phyloP scores from a whole-genome alignment of 148 eudicot species.

The Pouteria glomerata region DNA sequence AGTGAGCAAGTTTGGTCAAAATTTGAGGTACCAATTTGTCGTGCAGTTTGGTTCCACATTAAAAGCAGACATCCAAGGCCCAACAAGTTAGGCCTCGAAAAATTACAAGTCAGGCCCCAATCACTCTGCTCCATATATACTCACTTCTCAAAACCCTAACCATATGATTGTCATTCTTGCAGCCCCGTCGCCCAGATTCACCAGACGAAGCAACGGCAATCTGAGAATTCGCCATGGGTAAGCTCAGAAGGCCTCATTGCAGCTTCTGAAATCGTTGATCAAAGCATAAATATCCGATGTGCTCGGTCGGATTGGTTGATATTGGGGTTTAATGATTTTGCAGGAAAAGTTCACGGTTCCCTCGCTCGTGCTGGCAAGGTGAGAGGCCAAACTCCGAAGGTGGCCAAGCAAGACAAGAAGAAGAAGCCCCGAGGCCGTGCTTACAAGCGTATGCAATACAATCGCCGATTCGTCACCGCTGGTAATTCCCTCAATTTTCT shows the following conservation, averaged over 20 bases:
- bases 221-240: constrained; percentile 19
- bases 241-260: neutral
- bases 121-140: neutral
- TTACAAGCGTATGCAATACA: constrained; percentile 83
- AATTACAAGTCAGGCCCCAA: neutral
- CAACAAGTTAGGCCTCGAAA: too few relatives aligned
- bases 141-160: constrained; percentile 13
- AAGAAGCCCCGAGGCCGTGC: constrained; percentile 93
- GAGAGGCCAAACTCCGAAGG: constrained; percentile 86
- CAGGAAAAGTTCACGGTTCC: constrained; percentile 87
- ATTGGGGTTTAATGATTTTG: neutral
- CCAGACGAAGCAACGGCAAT: neutral
- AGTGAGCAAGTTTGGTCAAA: too few relatives aligned
- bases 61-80: too few relatives aligned
- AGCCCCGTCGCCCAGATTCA: neutral
- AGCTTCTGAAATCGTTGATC: neutral
- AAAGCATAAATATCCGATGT: too few relatives aligned
- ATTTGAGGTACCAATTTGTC: too few relatives aligned
- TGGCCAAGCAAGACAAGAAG: constrained; percentile 86
- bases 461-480: constrained; percentile 89
- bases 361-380: constrained; percentile 94
- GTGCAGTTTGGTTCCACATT: too few relatives aligned
- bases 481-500: constrained; percentile 31
- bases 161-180: neutral
- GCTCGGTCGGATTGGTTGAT: neutral